These are phyloP conservation scores for Stentor coeruleus DNA, from an alignment of 73 alveolate genomes.

Conservation along the genomic window DNA sequence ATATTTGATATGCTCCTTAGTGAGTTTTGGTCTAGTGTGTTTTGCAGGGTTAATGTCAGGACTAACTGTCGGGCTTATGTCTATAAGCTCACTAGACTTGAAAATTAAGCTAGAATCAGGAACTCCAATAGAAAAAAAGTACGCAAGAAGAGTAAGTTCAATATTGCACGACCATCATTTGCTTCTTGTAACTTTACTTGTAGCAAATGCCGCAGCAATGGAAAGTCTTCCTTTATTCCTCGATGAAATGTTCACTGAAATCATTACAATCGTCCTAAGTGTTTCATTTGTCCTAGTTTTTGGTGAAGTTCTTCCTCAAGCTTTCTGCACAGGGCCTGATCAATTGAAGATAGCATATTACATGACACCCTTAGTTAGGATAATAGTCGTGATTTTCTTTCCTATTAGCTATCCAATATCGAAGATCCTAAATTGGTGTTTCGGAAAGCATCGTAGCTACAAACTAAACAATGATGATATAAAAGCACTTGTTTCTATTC, in stretches of 20 bases:
- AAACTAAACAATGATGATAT: neutral
- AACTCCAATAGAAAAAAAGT: neutral
- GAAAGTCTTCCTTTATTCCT: neutral
- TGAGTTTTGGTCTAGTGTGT: conserved; percentile 56
- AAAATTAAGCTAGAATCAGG: neutral
- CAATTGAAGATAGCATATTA: neutral
- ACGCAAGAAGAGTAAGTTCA: neutral
- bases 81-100: neutral
- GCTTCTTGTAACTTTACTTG: neutral
- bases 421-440: too few relatives aligned
- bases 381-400: neutral
- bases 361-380: neutral
- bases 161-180: neutral
- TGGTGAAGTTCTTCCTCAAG: neutral
- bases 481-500: conserved; percentile 11
- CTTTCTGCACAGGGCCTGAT: neutral
- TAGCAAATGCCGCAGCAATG: neutral
- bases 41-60: neutral
- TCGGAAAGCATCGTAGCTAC: conserved; percentile 33
- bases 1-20: neutral
- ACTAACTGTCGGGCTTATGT: neutral
- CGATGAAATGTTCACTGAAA: neutral
- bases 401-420: neutral
- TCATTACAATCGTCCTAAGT: neutral
- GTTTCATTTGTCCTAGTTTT: neutral